Percentiles rank a stretch among this genome's conserved stretches.
Evolutionary conservation across 1,139 yeast species (phyloP).

Genomic region (Lodderomyces parapsilosis): DNA sequence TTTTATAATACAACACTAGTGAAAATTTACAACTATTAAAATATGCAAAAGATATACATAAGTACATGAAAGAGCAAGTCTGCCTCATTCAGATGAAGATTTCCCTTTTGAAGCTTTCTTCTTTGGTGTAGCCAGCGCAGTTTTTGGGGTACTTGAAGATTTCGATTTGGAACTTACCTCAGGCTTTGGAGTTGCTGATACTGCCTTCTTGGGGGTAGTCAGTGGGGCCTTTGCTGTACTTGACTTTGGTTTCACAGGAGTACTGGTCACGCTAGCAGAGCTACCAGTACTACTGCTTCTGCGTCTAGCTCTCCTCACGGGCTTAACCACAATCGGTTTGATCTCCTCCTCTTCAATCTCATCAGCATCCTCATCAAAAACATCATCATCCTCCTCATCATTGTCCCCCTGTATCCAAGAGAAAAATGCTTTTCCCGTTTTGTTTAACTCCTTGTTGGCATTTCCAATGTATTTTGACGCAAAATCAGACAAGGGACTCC

Average conservation of each 20-base stretch:
- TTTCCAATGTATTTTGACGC: constrained; percentile 62
- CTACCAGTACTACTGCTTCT: constrained; percentile 8
- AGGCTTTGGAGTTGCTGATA: constrained; percentile 8
- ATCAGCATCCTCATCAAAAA: constrained; percentile 12
- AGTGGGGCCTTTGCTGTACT: constrained; percentile 4
- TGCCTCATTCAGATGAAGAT: not conserved
- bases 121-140: not conserved
- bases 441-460: constrained; percentile 46
- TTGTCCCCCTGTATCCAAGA: constrained; percentile 58
- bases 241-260: constrained; percentile 2
- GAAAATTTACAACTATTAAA: not conserved
- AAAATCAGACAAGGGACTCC: constrained; percentile 53
- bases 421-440: constrained; percentile 43
- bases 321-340: constrained; percentile 14
- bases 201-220: constrained; percentile 2
- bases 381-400: constrained; percentile 22
- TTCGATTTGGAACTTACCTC: not conserved
- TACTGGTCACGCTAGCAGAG: constrained; percentile 5
- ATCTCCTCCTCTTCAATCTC: constrained; percentile 18
- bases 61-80: not conserved
- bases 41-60: not conserved
- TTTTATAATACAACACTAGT: not conserved
- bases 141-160: not conserved
- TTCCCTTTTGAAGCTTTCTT: not conserved
- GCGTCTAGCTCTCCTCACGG: constrained; percentile 11